Evolutionary conservation across 371 early-diverging fungal species (phyloP), one percentile per base, ranked within the genome.

Genomic region (Apophysomyces sp.): DNA sequence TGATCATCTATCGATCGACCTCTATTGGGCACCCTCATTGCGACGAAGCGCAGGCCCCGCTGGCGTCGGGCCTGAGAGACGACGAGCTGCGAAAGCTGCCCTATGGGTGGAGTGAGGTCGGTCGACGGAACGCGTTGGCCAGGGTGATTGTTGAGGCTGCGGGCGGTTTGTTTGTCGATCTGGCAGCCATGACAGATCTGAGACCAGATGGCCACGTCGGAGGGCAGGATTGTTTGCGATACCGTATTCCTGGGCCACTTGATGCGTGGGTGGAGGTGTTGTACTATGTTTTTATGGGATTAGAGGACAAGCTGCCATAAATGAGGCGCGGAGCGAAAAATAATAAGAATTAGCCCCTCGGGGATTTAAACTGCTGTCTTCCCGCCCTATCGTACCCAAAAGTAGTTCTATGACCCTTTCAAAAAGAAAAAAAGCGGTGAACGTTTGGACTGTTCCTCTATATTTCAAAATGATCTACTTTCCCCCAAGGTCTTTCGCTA

Each of bases 121-220:
- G 69, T 21, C 65, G 85, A 36, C 76, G 86, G 57, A 85, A 87
- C 63, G 70, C 69, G 3, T 74, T 87, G 58, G 86, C 87, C 41
- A 76, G 73, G 52, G 77, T 63, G 18, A 71, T 86, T 36, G 74
- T 85, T 5, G 82, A 85, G 60, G 76, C 78, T 3, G 84, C 82
- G 1, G 87, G 87, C 6, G 87, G 87, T 2, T 57, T 87, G 18
- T 87, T 66, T 67, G 37, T 86, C 36, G 85, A 87, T 63, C 62
- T 84, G 13, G 87, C 81, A 29, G 71, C 77, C 2, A 68, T 84
- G 72, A 66, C 73, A 24, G 81, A 82, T 49, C 41, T 68, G 39
- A 66, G 86, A 55, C 81, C 84, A 0, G 87, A 87, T 69, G 87
- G 84, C 0, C 85, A 86, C 66, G 62, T 87, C 30, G 87, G 85